Evolutionary conservation across 441 rosid species (phyloP).

Genomic region (Iberis amara): DNA sequence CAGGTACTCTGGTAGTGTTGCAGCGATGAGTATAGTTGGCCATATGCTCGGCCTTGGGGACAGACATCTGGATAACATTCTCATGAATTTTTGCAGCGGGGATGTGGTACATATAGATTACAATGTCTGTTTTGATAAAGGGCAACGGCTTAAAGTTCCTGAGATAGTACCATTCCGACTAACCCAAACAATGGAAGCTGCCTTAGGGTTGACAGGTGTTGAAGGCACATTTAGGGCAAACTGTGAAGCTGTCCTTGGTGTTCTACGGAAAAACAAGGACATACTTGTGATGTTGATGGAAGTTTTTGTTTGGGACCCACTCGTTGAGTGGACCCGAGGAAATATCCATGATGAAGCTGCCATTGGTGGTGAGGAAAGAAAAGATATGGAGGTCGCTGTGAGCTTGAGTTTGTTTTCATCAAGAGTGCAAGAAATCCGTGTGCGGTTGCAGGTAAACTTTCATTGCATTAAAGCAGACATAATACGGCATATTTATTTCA

Average conservation of each 20-base stretch:
- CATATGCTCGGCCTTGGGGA: constrained; percentile 95
- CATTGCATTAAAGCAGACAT: constrained; percentile 18
- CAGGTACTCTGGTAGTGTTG: constrained; percentile 94
- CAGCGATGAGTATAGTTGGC: constrained; percentile 99
- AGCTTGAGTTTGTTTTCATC: constrained; percentile 98
- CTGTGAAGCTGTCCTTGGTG: constrained; percentile 85
- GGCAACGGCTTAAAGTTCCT: constrained; percentile 86
- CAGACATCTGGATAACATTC: constrained; percentile 97
- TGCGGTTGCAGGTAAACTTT: constrained; percentile 82
- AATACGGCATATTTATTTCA: constrained; percentile 7
- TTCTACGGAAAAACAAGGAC: constrained; percentile 87
- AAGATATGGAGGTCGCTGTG: constrained; percentile 98
- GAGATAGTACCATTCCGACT: constrained; percentile 98
- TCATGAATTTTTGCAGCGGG: constrained; percentile 89
- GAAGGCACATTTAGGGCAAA: constrained; percentile 87
- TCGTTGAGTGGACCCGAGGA: constrained; percentile 96
- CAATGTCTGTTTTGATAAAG: constrained; percentile 97
- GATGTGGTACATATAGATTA: constrained; percentile 97
- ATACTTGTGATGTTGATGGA: constrained; percentile 82
- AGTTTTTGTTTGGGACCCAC: constrained; percentile 98
- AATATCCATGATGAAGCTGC: constrained; percentile 98
- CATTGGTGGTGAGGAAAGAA: constrained; percentile 96
- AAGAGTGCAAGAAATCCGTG: constrained; percentile 96
- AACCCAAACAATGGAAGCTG: constrained; percentile 88
- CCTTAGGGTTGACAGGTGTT: constrained; percentile 85